These are phyloP conservation scores for Salix arbutifolia DNA, from an alignment of 345 rosid species.

Conservation along the genomic window DNA sequence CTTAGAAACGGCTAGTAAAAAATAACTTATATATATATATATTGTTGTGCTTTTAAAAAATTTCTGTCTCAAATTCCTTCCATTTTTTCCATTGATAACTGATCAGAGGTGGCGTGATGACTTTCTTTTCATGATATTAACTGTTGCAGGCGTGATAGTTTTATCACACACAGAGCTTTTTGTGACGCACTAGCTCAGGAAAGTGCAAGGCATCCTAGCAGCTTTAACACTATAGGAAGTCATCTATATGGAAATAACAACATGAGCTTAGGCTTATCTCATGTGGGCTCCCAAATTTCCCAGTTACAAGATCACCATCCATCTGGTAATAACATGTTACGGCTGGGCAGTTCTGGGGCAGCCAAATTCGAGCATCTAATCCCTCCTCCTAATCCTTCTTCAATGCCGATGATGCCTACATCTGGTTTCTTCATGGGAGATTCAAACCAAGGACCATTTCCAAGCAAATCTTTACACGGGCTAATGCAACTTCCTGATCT, in stretches of 20 bases:
- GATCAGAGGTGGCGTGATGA: not conserved
- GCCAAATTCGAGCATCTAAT: conserved; percentile 21
- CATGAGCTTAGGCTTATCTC: conserved; percentile 21
- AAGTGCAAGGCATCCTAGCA: conserved; percentile 20
- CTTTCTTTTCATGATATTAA: not conserved
- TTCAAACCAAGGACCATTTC: conserved; percentile 7
- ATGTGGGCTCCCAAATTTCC: conserved; percentile 10
- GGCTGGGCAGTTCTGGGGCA: not conserved
- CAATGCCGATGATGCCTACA: conserved; percentile 7
- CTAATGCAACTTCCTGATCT: conserved; percentile 20
- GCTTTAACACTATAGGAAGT: conserved; percentile 10
- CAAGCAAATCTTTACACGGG: conserved; percentile 15
- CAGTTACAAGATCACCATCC: conserved; percentile 17
- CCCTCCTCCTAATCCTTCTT: conserved; percentile 11
- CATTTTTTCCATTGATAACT: not conserved
- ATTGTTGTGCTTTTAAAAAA: not conserved
- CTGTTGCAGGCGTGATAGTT: conserved; percentile 26
- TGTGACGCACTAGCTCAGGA: conserved; percentile 31
- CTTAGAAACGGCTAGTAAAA: not conserved
- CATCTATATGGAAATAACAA: conserved; percentile 22
- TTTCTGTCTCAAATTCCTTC: too few species aligned
- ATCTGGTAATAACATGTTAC: conserved; percentile 8
- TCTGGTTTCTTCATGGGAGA: conserved; percentile 16
- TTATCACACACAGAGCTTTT: conserved; percentile 25
- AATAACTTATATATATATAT: not conserved